Evolutionary conservation across 1,284 basidiomycete species (phyloP).

Genomic region (Puccinia horiana): DNA sequence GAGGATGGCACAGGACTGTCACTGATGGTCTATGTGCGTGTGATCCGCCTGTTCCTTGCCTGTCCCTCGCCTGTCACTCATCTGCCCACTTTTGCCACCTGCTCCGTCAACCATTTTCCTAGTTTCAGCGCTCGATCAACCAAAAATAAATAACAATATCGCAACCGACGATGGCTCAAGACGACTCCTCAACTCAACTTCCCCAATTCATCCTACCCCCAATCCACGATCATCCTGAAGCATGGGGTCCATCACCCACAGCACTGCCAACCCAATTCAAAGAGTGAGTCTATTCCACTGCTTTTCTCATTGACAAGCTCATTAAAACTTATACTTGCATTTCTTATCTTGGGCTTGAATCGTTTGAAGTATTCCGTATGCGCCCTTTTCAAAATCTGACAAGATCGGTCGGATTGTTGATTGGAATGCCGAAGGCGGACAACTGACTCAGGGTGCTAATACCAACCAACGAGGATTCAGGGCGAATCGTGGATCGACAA

Average conservation of each 20-base stretch:
- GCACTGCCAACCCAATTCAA: constrained; percentile 26
- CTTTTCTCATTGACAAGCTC: not conserved
- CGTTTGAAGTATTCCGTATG: constrained; percentile 74
- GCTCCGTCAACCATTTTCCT: not conserved
- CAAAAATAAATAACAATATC: not conserved
- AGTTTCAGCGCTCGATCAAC: not conserved
- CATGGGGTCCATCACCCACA: constrained; percentile 39
- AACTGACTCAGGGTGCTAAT: constrained; percentile 49
- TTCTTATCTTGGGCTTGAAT: not conserved
- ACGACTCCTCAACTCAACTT: not conserved
- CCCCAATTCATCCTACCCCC: constrained; percentile 36
- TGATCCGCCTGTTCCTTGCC: not conserved
- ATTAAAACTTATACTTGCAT: not conserved
- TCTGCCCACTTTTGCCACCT: not conserved
- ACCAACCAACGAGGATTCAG: constrained; percentile 66
- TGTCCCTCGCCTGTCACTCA: not conserved
- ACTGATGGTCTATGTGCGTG: not conserved
- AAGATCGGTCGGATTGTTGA: constrained; percentile 96
- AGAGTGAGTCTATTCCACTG: constrained; percentile 18
- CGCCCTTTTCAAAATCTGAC: constrained; percentile 96
- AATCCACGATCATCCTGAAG: constrained; percentile 42
- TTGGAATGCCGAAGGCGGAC: constrained; percentile 73
- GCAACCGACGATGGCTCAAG: not conserved
- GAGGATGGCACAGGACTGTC: not conserved
- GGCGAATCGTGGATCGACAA: constrained; percentile 60